Evolutionary conservation across 805 yeast species (phyloP).

Genomic region (Metschnikowia chrysomelidarum): DNA sequence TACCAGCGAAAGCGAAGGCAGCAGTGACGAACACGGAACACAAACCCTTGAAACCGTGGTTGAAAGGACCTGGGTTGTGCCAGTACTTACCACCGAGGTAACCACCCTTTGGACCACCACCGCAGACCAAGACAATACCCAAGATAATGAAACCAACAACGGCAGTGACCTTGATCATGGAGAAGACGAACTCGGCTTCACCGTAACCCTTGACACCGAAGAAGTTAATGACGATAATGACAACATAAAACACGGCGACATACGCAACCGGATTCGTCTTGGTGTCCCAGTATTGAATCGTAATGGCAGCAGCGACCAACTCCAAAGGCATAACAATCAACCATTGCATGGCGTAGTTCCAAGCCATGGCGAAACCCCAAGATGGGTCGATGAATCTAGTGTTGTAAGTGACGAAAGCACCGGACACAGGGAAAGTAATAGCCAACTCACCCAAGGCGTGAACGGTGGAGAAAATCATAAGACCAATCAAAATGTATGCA

Average conservation of each 20-base stretch:
- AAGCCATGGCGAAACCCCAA: conserved; percentile 27
- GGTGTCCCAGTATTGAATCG: conserved; percentile 48
- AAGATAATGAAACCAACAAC: conserved; percentile 57
- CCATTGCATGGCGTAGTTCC: conserved; percentile 40
- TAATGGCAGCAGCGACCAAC: conserved; percentile 35
- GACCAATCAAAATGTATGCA: conserved; percentile 56
- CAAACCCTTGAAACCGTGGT: conserved; percentile 60
- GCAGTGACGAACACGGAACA: conserved; percentile 60
- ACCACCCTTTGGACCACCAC: conserved; percentile 54
- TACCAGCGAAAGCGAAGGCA: conserved; percentile 66
- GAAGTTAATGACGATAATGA: conserved; percentile 51
- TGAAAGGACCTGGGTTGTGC: conserved; percentile 59
- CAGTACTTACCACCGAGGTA: conserved; percentile 61
- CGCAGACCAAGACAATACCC: conserved; percentile 53
- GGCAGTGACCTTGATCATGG: conserved; percentile 54
- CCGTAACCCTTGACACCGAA: conserved; percentile 68
- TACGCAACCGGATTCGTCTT: conserved; percentile 49
- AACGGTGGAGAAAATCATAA: conserved; percentile 57
- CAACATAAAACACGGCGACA: conserved; percentile 52
- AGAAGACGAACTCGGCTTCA: conserved; percentile 62
- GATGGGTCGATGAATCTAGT: conserved; percentile 24
- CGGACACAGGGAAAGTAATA: conserved; percentile 40
- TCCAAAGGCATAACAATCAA: conserved; percentile 37
- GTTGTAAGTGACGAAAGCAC: conserved; percentile 25
- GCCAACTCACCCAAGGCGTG: conserved; percentile 68